phyloP scores from a whole-genome alignment of 2,329 filamentous ascomycete species.

The Paramyrothecium sp. region DNA sequence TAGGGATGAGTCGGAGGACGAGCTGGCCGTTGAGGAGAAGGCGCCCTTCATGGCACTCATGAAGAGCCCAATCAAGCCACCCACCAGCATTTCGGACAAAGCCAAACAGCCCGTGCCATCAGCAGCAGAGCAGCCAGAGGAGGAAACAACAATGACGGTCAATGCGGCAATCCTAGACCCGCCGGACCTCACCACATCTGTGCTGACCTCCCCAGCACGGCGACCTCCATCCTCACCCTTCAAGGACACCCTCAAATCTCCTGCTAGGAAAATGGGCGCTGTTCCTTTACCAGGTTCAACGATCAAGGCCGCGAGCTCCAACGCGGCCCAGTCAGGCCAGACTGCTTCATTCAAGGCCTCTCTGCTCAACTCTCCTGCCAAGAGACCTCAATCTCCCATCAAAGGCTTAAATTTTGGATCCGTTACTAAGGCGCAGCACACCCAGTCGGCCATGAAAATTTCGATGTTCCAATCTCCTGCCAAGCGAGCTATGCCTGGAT shows the following conservation, averaged over 20 bases:
- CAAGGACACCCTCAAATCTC: conserved; percentile 55
- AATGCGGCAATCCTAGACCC: conserved; percentile 26
- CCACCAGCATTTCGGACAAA: conserved; percentile 12
- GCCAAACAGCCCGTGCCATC: conserved; percentile 7
- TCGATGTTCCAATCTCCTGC: conserved; percentile 53
- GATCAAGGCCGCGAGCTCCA: conserved; percentile 20
- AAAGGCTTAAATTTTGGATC: conserved; percentile 31
- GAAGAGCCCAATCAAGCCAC: conserved; percentile 55
- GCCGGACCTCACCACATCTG: conserved; percentile 33
- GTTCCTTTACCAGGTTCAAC: conserved; percentile 29
- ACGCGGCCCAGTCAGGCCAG: conserved; percentile 11
- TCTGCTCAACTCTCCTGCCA: conserved; percentile 49
- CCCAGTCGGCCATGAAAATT: conserved; percentile 41
- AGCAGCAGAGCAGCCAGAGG: conserved; percentile 5
- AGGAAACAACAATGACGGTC: conserved; percentile 17
- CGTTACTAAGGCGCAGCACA: conserved; percentile 22
- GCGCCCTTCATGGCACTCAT: conserved; percentile 50
- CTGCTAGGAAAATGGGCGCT: conserved; percentile 44
- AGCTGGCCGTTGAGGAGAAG: conserved; percentile 52
- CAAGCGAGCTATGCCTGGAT: conserved; percentile 38
- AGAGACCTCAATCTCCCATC: conserved; percentile 44
- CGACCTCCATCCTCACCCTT: conserved; percentile 49
- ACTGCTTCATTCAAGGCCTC: conserved; percentile 35
- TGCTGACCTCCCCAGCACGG: conserved; percentile 55
- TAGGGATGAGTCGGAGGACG: conserved; percentile 53